Conservation (phyloP, 1,139 yeast genomes). For the Yamadazyma pseudoaaseri region DNA sequence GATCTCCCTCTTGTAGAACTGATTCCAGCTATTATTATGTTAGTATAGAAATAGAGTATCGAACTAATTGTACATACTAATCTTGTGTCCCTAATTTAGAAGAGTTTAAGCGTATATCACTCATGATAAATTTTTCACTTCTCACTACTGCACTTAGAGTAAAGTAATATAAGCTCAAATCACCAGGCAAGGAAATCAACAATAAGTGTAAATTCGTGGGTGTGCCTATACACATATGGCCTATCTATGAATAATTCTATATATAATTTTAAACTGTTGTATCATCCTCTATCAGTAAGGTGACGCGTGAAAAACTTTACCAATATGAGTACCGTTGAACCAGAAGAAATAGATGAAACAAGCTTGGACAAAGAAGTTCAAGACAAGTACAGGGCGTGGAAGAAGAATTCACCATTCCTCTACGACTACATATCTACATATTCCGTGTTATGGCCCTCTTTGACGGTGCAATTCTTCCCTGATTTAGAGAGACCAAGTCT, state of each 20-base stretch:
- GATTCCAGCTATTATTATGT: constrained; percentile 67
- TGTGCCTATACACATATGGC: too few species aligned
- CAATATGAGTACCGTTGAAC: too few species aligned
- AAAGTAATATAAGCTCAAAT: too few species aligned
- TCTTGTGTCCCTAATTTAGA: constrained; percentile 78
- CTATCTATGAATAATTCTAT: too few species aligned
- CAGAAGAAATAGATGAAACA: constrained; percentile 1
- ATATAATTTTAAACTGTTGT: too few species aligned
- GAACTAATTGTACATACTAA: constrained; percentile 47
- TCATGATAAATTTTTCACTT: constrained; percentile 22
- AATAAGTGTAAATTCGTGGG: too few species aligned
- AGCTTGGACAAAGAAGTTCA: constrained; percentile 20
- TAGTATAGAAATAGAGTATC: constrained; percentile 16
- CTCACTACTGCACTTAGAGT: too few species aligned
- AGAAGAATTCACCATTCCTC: constrained; percentile 52
- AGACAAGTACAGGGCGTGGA: constrained; percentile 47
- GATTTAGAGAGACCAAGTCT: constrained; percentile 32
- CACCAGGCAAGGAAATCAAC: too few species aligned
- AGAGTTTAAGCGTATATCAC: constrained; percentile 58
- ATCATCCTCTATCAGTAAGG: too few species aligned
- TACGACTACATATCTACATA: constrained; percentile 52
- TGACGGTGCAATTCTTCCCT: constrained; percentile 55
- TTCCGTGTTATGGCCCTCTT: constrained; percentile 55
- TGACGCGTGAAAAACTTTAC: neutral
- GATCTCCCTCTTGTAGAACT: constrained; percentile 73